Evolutionary conservation across 2,329 filamentous ascomycete genomes (phyloP).

Genomic region (Nannizzia gypsea): DNA sequence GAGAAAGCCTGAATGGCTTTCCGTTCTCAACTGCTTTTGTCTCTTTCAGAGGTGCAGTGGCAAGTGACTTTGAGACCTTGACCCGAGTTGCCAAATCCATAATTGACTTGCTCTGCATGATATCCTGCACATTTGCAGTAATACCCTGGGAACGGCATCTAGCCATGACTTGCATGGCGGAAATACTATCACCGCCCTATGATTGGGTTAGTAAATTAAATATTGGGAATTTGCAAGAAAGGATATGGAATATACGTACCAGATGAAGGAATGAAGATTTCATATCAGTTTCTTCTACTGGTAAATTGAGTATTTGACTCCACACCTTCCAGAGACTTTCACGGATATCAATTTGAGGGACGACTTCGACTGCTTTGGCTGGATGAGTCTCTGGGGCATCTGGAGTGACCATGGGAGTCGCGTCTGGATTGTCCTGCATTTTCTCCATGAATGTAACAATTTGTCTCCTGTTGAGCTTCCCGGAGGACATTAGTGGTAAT

Average conservation of each 20-base stretch:
- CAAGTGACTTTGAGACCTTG: background rate
- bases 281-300: conserved; percentile 14
- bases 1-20: conserved; percentile 15
- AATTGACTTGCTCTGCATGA: conserved; percentile 14
- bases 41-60: background rate
- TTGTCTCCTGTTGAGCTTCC: conserved; percentile 19
- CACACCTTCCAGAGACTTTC: conserved; percentile 15
- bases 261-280: conserved; percentile 23
- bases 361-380: background rate
- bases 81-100: conserved; percentile 9
- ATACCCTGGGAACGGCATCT: conserved; percentile 14
- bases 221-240: conserved; percentile 7
- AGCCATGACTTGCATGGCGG: conserved; percentile 19
- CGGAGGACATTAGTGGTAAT: conserved; percentile 17
- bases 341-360: conserved; percentile 3
- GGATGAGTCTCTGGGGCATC: background rate
- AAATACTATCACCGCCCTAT: conserved; percentile 22
- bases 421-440: background rate
- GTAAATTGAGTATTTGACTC: conserved; percentile 17
- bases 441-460: conserved; percentile 14
- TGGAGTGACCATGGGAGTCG: background rate
- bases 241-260: conserved; percentile 8
- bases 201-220: conserved; percentile 7
- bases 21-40: conserved; percentile 4
- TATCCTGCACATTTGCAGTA: conserved; percentile 14